Conservation (phyloP, 768 basidiomycete species). For the Lenzites betulinus region DNA sequence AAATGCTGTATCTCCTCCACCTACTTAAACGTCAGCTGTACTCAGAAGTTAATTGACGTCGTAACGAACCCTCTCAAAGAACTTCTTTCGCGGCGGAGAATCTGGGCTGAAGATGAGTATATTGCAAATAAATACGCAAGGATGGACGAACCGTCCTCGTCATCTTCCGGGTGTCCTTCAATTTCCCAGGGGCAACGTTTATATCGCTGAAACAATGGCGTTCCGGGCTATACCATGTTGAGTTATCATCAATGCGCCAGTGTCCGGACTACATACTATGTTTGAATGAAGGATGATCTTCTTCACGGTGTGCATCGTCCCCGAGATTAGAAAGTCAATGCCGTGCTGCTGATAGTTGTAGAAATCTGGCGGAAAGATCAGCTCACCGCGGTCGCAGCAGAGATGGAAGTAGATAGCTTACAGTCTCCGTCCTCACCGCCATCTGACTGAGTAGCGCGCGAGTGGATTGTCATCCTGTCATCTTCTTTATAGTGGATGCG, state of each 20-base stretch:
- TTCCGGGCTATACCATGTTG: slow-evolving; percentile 64
- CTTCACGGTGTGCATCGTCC: slow-evolving; percentile 66
- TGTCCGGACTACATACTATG: slow-evolving; percentile 52
- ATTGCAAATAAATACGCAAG: not conserved
- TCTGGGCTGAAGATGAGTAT: slow-evolving; percentile 43
- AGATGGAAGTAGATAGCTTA: slow-evolving; percentile 27
- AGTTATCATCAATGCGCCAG: not conserved
- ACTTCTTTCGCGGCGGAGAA: slow-evolving; percentile 72
- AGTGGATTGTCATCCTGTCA: slow-evolving; percentile 83
- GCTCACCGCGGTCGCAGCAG: not conserved
- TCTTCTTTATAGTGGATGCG: slow-evolving; percentile 87
- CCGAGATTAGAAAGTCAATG: slow-evolving; percentile 82
- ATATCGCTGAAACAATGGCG: slow-evolving; percentile 87
- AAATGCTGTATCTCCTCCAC: slow-evolving; percentile 81
- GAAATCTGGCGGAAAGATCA: slow-evolving; percentile 57
- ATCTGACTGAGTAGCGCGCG: slow-evolving; percentile 45
- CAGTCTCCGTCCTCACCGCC: slow-evolving; percentile 54
- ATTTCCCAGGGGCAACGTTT: slow-evolving; percentile 93
- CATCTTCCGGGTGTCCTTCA: slow-evolving; percentile 76
- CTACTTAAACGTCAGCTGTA: slow-evolving; percentile 36
- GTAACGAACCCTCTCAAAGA: slow-evolving; percentile 62
- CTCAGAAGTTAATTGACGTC: not conserved
- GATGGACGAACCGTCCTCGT: slow-evolving; percentile 65
- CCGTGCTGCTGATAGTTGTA: slow-evolving; percentile 95
- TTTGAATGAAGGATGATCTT: slow-evolving; percentile 91